phyloP scores from a whole-genome alignment of 441 rosid genomes.

The Gossypium schwendimanii region DNA sequence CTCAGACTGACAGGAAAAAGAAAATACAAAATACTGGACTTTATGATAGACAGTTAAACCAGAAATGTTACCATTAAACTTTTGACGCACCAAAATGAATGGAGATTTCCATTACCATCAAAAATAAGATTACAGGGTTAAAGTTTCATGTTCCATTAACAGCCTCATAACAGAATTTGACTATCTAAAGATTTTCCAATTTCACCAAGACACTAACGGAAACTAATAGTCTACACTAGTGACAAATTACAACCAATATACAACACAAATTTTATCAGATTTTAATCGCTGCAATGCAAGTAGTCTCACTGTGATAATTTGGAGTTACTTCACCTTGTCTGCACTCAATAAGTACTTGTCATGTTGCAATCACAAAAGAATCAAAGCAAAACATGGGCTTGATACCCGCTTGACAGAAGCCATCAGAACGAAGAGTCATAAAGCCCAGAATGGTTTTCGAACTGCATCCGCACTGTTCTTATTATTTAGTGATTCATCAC shows the following conservation, averaged over 20 bases:
- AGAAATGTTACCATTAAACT: background rate
- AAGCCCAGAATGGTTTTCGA: constrained; percentile 69
- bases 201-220: background rate
- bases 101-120: background rate
- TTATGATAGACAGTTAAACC: background rate
- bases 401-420: background rate
- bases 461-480: constrained; percentile 18
- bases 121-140: background rate
- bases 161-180: background rate
- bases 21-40: too few species aligned
- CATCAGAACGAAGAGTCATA: constrained; percentile 18
- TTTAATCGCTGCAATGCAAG: background rate
- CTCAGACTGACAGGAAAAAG: too few species aligned
- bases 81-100: background rate
- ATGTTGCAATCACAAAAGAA: background rate
- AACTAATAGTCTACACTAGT: background rate
- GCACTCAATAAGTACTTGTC: background rate
- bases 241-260: background rate
- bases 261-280: background rate
- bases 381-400: background rate
- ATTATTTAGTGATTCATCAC: constrained; percentile 22
- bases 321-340: background rate
- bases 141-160: background rate
- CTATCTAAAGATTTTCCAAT: background rate
- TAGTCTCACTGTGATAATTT: background rate